Evolutionary conservation across 345 rosid species (phyloP), one percentile per base, ranked within the genome.

Genomic region (Psidium friedrichsthalianum): DNA sequence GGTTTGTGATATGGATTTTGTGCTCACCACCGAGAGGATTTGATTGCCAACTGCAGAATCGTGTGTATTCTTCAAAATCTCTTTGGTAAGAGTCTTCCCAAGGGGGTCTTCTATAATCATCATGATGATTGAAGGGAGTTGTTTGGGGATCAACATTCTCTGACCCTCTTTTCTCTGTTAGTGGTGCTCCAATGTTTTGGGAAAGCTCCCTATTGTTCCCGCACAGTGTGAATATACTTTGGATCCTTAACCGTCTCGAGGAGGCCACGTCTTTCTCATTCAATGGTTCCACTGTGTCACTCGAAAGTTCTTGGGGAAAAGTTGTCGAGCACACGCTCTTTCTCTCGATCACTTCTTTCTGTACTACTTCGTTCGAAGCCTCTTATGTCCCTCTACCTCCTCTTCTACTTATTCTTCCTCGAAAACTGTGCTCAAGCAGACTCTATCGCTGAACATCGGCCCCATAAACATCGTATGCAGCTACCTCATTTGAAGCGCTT

Each of bases 191-290:
- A n/a, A 51, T 82, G 74, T 94, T 93, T 64, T 95, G 97, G 86
- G 91, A n/a, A 24, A 97, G 90, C 93, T 97, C 98, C 88, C 99
- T 93, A n/a, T n/a, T n/a, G n/a, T n/a, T n/a, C n/a, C n/a, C n/a
- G n/a, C n/a, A n/a, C n/a, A n/a, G n/a, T n/a, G n/a, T n/a, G n/a
- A n/a, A 83, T 96, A 97, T 96, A 82, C 91, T 97, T 69, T 97
- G 96, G 74, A 97, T 96, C 85, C 99, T 93, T 80, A 87, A 6
- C 54, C 56, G 86, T 90, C 98, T n/a, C 1, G 93, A 93, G 22
- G 95, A 88, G 55, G 91, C 92, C 74, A 93, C 51, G 86, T 95
- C 96, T 87, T 87, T 89, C 27, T 82, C 88, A 9, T 85, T 89
- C 64, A 49, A 82, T 32, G 86, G 85, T 55, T 5, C 5, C 5